Percentiles rank a stretch among this genome's conserved stretches.
phyloP scores from a whole-genome alignment of 2,329 filamentous ascomycete genomes.

The Magnaporthiopsis incrustans region DNA sequence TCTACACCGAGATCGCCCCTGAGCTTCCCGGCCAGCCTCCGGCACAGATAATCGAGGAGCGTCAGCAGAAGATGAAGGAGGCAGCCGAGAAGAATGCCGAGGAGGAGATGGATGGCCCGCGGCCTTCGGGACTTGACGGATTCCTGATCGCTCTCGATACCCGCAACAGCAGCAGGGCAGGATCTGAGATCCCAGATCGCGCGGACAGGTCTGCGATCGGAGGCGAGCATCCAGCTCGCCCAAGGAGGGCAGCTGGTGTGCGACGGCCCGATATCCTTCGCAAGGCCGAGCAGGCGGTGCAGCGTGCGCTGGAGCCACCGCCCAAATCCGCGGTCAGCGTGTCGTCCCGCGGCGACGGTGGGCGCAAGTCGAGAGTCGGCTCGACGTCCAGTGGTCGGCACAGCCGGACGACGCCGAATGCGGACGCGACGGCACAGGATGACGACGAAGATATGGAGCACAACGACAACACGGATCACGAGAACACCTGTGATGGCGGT shows the following conservation, averaged over 20 bases:
- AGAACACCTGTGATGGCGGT: conserved; percentile 18
- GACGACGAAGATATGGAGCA: conserved; percentile 25
- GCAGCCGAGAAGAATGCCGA: conserved; percentile 29
- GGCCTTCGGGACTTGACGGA: conserved; percentile 11
- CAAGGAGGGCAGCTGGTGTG: conserved; percentile 36
- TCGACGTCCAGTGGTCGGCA: conserved; percentile 44
- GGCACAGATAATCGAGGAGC: conserved; percentile 37
- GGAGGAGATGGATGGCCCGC: conserved; percentile 13
- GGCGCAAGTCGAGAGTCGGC: conserved; percentile 38
- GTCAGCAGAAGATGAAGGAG: conserved; percentile 25
- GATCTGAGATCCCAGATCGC: conserved; percentile 17
- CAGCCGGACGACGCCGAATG: conserved; percentile 28
- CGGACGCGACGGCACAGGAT: conserved; percentile 17
- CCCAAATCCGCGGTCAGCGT: conserved; percentile 11
- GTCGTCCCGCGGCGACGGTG: conserved; percentile 2
- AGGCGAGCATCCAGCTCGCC: conserved; percentile 24
- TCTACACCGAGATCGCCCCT: conserved; percentile 62
- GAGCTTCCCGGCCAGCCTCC: conserved; percentile 45
- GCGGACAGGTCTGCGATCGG: conserved; percentile 26
- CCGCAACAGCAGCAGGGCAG: conserved; percentile 11
- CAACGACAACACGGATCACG: conserved; percentile 30
- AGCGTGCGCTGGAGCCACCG: conserved; percentile 39
- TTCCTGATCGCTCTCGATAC: conserved; percentile 8
- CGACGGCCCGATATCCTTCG: conserved; percentile 50
- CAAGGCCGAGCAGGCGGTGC: conserved; percentile 52